Conservation (phyloP, 2,329 filamentous ascomycete genomes). For the Paramyrothecium sp. region DNA sequence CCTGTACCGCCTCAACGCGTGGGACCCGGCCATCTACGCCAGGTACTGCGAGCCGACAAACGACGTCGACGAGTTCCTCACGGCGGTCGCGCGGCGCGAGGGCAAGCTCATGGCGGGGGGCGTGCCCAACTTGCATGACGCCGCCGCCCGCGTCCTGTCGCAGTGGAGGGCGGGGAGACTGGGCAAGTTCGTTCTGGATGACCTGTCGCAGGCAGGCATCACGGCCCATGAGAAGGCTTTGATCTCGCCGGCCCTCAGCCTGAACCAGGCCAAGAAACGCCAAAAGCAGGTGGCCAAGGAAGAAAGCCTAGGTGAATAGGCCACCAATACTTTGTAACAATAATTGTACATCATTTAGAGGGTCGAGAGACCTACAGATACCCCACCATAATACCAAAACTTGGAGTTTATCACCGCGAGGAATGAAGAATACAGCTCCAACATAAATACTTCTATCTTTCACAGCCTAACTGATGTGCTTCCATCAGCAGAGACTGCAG, state of each 20-base stretch:
- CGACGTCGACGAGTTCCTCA: conserved; percentile 72
- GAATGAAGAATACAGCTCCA: too few relatives aligned
- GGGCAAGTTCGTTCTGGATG: conserved; percentile 77
- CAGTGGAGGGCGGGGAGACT: conserved; percentile 77
- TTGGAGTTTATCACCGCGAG: too few relatives aligned
- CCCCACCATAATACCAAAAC: not conserved
- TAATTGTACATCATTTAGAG: not conserved
- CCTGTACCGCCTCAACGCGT: conserved; percentile 76
- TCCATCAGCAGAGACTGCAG: not conserved
- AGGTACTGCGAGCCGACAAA: conserved; percentile 74
- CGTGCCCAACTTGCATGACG: conserved; percentile 64
- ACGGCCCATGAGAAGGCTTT: conserved; percentile 43
- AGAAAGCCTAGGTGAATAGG: conserved; percentile 27
- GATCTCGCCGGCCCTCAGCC: conserved; percentile 52
- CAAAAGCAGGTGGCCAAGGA: conserved; percentile 59
- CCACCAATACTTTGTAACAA: not conserved
- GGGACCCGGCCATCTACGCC: conserved; percentile 60
- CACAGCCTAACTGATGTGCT: not conserved
- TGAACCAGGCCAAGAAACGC: conserved; percentile 67
- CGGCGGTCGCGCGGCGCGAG: conserved; percentile 67
- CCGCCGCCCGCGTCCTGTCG: conserved; percentile 78
- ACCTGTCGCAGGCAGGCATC: conserved; percentile 62
- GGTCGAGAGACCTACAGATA: not conserved
- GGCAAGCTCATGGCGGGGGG: conserved; percentile 77
- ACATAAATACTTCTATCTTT: not conserved